A percentile compares a stretch with the other conserved stretches of the same genome.
These are phyloP conservation scores for Rhynchosporium secalis DNA, from an alignment of 2,329 filamentous ascomycete genomes.

Conservation along the genomic window DNA sequence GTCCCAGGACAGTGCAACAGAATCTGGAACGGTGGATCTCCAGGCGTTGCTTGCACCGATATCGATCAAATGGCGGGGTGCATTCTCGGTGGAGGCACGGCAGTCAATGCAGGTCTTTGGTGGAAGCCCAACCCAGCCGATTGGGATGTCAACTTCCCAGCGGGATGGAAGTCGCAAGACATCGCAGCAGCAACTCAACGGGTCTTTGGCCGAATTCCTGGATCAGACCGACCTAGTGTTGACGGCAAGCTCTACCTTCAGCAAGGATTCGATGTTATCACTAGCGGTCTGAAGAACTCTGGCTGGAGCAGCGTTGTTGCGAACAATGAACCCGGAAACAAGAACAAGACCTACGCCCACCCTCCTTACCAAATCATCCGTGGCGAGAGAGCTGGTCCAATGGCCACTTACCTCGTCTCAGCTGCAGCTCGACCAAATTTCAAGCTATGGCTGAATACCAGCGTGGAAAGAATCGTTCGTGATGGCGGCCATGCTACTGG, in stretches of 20 bases:
- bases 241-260: slow-evolving; percentile 69
- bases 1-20: slow-evolving; percentile 71
- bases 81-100: slow-evolving; percentile 59
- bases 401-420: slow-evolving; percentile 69
- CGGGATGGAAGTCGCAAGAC: slow-evolving; percentile 68
- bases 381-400: slow-evolving; percentile 67
- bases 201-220: slow-evolving; percentile 69
- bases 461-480: slow-evolving; percentile 67
- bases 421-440: slow-evolving; percentile 64
- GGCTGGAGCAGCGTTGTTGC: slow-evolving; percentile 61
- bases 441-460: slow-evolving; percentile 64
- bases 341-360: slow-evolving; percentile 65
- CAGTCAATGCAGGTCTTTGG: slow-evolving; percentile 66
- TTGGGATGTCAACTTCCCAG: slow-evolving; percentile 72
- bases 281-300: slow-evolving; percentile 55
- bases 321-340: slow-evolving; percentile 57
- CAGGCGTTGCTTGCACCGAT: slow-evolving; percentile 61
- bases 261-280: slow-evolving; percentile 63
- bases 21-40: slow-evolving; percentile 47
- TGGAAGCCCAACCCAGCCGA: slow-evolving; percentile 65
- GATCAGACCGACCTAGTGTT: slow-evolving; percentile 63
- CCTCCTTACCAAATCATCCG: slow-evolving; percentile 67
- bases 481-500: slow-evolving; percentile 62
- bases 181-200: slow-evolving; percentile 58
- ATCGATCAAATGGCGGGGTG: slow-evolving; percentile 74